Percentiles rank a stretch among this genome's conserved stretches.
These are phyloP conservation scores for Clitocybe nebularis DNA, from an alignment of 1,284 basidiomycete genomes.

Conservation along the genomic window DNA sequence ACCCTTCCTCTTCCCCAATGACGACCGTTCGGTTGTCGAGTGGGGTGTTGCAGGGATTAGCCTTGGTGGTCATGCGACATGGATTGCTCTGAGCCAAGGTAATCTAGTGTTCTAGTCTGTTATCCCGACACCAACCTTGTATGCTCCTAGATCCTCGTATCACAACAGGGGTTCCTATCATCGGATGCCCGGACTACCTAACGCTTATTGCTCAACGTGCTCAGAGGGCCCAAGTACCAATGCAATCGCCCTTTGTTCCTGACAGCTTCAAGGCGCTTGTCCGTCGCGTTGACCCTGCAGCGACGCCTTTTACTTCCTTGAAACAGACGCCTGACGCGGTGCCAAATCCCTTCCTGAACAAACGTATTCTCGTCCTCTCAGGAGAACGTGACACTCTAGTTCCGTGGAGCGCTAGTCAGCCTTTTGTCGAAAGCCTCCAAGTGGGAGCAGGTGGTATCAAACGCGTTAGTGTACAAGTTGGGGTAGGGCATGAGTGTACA, in stretches of 20 bases:
- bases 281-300: constrained; percentile 38
- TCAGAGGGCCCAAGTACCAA: constrained; percentile 33
- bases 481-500: constrained; percentile 52
- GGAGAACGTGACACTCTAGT: constrained; percentile 58
- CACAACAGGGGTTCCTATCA: constrained; percentile 69
- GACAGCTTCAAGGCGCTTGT: constrained; percentile 47
- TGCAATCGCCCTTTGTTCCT: constrained; percentile 59
- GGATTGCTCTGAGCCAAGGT: constrained; percentile 69
- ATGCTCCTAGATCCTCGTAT: constrained; percentile 60
- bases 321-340: too few species aligned
- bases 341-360: constrained; percentile 68
- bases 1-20: constrained; percentile 71
- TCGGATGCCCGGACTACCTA: constrained; percentile 77
- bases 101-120: constrained; percentile 16
- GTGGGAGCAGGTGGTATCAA: constrained; percentile 48
- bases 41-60: constrained; percentile 74
- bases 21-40: constrained; percentile 58
- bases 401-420: constrained; percentile 54
- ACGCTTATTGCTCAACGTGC: constrained; percentile 63
- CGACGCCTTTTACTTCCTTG: constrained; percentile 31
- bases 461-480: constrained; percentile 42
- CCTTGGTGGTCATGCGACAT: constrained; percentile 76
- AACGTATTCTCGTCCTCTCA: constrained; percentile 67
- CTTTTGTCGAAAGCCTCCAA: constrained; percentile 51
- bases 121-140: not conserved